Percentiles rank a stretch among this genome's conserved stretches.
These are phyloP conservation scores for Populus nigra DNA, from an alignment of 345 rosid genomes.

Conservation along the genomic window DNA sequence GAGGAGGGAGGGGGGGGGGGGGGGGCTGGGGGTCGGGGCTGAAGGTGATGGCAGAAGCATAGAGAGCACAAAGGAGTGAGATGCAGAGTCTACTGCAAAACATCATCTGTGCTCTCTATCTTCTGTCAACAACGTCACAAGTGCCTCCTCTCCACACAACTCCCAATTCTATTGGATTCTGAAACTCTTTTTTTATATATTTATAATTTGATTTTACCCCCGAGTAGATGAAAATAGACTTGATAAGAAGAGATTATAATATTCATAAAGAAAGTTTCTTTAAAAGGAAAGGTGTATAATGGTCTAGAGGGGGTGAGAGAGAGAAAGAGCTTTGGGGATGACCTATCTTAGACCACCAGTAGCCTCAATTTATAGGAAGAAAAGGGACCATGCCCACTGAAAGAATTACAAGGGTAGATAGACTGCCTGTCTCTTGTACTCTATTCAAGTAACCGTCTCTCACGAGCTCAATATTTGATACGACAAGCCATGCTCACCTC, in stretches of 20 bases:
- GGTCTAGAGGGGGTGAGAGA: not conserved
- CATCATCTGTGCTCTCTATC: slow-evolving; percentile 99
- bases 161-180: not conserved
- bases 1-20: not conserved
- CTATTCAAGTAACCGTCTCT: slow-evolving; percentile 12
- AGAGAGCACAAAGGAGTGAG: slow-evolving; percentile 85
- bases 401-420: not conserved
- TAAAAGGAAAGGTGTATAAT: slow-evolving; percentile 29
- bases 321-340: slow-evolving; percentile 8
- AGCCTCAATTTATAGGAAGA: slow-evolving; percentile 39
- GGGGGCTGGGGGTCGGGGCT: slow-evolving; percentile 8
- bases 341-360: slow-evolving; percentile 16
- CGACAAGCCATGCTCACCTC: slow-evolving; percentile 6
- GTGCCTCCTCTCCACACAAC: slow-evolving; percentile 15
- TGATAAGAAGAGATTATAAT: not conserved
- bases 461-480: slow-evolving; percentile 5
- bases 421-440: slow-evolving; percentile 15
- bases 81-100: slow-evolving; percentile 46
- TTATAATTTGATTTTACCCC: not conserved
- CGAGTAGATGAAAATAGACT: not conserved
- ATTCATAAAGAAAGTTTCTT: slow-evolving; percentile 20
- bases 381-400: not conserved
- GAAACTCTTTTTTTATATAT: not conserved
- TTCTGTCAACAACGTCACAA: slow-evolving; percentile 80
- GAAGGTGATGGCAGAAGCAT: slow-evolving; percentile 80